Evolutionary conservation across 345 rosid species (phyloP).

Genomic region (Ceriops zippeliana): DNA sequence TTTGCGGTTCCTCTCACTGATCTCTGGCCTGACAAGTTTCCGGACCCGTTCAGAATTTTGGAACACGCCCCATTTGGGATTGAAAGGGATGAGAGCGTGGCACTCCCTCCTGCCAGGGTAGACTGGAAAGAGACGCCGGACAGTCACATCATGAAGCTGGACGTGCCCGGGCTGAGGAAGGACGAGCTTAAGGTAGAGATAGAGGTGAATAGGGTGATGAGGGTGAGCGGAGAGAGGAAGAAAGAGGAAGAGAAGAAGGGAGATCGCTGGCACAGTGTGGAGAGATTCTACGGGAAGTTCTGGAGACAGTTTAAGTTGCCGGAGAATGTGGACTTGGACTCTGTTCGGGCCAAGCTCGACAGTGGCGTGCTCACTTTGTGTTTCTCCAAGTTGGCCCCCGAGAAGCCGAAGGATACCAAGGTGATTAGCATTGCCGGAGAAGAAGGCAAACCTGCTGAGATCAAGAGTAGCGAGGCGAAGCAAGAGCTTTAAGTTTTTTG

Average conservation of each 20-base stretch:
- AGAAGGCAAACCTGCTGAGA: slow-evolving; percentile 25
- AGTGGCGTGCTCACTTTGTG: slow-evolving; percentile 62
- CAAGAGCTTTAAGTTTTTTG: slow-evolving; percentile 42
- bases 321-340: slow-evolving; percentile 65
- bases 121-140: slow-evolving; percentile 89
- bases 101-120: slow-evolving; percentile 50
- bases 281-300: slow-evolving; percentile 73
- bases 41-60: slow-evolving; percentile 58
- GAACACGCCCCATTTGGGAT: slow-evolving; percentile 60
- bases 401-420: slow-evolving; percentile 57
- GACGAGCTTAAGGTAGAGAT: slow-evolving; percentile 80
- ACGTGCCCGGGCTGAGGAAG: slow-evolving; percentile 70
- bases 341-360: slow-evolving; percentile 61
- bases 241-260: slow-evolving; percentile 59
- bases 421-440: slow-evolving; percentile 47
- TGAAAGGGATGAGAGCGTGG: slow-evolving; percentile 43
- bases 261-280: slow-evolving; percentile 79
- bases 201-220: slow-evolving; percentile 54
- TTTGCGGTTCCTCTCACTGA: slow-evolving; percentile 44
- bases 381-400: slow-evolving; percentile 53
- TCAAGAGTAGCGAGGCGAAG: slow-evolving; percentile 35
- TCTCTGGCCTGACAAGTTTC: slow-evolving; percentile 38
- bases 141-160: slow-evolving; percentile 58
- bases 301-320: slow-evolving; percentile 80
- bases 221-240: slow-evolving; percentile 78